Evolutionary conservation across 352 stramenopile genomes (phyloP).

Genomic region (Phytophthora meadii): DNA sequence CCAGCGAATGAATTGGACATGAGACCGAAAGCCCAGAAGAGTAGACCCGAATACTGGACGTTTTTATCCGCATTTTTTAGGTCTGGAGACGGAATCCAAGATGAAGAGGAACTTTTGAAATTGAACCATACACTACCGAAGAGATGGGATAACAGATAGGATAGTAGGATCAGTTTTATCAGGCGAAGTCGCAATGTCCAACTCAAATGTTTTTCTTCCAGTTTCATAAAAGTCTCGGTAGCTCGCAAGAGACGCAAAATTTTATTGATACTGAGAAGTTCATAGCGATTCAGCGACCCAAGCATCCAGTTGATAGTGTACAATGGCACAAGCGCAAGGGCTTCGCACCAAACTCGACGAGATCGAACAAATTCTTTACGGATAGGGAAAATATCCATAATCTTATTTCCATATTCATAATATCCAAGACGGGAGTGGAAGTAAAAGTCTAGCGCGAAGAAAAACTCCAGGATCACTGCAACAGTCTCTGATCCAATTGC

Average conservation of each 20-base stretch:
- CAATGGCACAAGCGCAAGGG: slow-evolving; percentile 48
- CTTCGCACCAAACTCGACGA: slow-evolving; percentile 37
- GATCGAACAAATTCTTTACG: slow-evolving; percentile 52
- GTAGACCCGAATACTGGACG: slow-evolving; percentile 46
- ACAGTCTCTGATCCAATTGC: slow-evolving; percentile 25
- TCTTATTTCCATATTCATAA: slow-evolving; percentile 77
- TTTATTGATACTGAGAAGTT: slow-evolving; percentile 66
- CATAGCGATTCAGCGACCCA: slow-evolving; percentile 8
- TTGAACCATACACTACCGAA: slow-evolving; percentile 72
- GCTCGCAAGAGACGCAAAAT: slow-evolving; percentile 48
- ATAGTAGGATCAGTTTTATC: slow-evolving; percentile 60
- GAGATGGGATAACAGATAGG: slow-evolving; percentile 48
- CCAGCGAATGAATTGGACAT: slow-evolving; percentile 60
- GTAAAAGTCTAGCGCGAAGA: slow-evolving; percentile 57
- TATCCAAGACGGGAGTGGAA: slow-evolving; percentile 57
- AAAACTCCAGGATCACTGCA: slow-evolving; percentile 48
- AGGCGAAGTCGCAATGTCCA: slow-evolving; percentile 50
- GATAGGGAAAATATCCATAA: slow-evolving; percentile 56
- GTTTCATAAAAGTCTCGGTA: slow-evolving; percentile 16
- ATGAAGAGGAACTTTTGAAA: slow-evolving; percentile 31
- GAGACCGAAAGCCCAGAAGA: slow-evolving; percentile 71
- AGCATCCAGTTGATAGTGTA: slow-evolving; percentile 60
- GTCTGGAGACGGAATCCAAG: slow-evolving; percentile 17
- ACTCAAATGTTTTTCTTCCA: slow-evolving; percentile 58
- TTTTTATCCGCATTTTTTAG: slow-evolving; percentile 2